Conservation (phyloP, 306 rosid species). For the Gillenia trifoliata region DNA sequence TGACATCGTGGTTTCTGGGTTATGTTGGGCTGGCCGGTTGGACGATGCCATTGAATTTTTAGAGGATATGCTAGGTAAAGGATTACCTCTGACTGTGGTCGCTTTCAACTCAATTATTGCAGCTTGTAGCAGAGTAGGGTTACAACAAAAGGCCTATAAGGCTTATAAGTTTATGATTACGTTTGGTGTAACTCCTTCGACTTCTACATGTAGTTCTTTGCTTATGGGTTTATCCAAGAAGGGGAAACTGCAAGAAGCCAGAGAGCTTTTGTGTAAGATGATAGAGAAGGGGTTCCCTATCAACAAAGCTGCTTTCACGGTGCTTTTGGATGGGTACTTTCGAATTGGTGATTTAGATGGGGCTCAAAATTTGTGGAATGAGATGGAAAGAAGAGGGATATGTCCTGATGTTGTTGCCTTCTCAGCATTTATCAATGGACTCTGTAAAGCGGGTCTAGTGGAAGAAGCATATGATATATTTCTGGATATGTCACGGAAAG, state of each 20-base stretch:
- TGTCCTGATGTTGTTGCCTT: conserved; percentile 67
- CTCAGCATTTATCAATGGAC: conserved; percentile 74
- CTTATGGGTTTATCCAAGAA: conserved; percentile 57
- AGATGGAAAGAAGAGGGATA: conserved; percentile 52
- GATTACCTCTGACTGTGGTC: conserved; percentile 47
- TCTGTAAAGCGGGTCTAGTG: conserved; percentile 53
- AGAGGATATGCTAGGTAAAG: conserved; percentile 57
- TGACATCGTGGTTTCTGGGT: conserved; percentile 46
- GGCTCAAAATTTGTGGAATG: conserved; percentile 65
- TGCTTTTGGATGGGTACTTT: conserved; percentile 64
- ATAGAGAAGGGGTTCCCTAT: conserved; percentile 58
- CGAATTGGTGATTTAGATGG: conserved; percentile 47
- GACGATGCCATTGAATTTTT: conserved; percentile 49
- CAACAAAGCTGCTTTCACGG: conserved; percentile 50
- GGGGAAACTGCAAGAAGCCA: conserved; percentile 58
- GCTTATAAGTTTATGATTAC: conserved; percentile 44
- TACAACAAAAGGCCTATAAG: conserved; percentile 53
- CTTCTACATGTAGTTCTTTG: conserved; percentile 63
- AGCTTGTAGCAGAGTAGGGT: conserved; percentile 60
- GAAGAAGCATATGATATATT: conserved; percentile 49
- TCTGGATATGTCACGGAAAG: conserved; percentile 49
- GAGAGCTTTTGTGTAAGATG: conserved; percentile 49
- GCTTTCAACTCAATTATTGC: conserved; percentile 70
- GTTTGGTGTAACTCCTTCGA: conserved; percentile 50
- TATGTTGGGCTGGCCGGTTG: conserved; percentile 68